Evolutionary conservation across 352 stramenopile genomes (phyloP).

Genomic region (Phytopythium aichiense): DNA sequence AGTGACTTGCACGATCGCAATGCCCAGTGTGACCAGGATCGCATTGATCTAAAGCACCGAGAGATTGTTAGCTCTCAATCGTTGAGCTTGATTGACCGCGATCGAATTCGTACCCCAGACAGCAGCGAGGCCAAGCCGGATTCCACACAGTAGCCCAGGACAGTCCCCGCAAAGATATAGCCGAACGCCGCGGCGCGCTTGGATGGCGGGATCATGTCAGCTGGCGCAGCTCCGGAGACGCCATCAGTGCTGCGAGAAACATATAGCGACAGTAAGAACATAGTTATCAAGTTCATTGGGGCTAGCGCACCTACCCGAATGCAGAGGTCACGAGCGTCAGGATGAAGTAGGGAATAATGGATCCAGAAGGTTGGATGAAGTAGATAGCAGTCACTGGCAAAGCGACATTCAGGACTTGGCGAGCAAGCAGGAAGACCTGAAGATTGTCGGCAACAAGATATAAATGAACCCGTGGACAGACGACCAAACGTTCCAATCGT

Average conservation of each 20-base stretch:
- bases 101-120: constrained; percentile 27
- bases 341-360: constrained; percentile 44
- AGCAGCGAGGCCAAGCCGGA: constrained; percentile 48
- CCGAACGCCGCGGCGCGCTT: constrained; percentile 56
- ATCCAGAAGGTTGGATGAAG: constrained; percentile 30
- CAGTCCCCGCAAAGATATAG: constrained; percentile 44
- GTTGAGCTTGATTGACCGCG: neutral
- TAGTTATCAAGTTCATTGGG: neutral
- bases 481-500: neutral
- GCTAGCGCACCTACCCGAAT: constrained; percentile 26
- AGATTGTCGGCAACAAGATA: constrained; percentile 1
- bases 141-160: constrained; percentile 46
- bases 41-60: constrained; percentile 32
- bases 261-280: neutral
- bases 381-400: constrained; percentile 44
- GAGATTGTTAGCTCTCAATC: neutral
- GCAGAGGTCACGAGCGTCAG: constrained; percentile 32
- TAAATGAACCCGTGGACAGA: neutral
- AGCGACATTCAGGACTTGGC: constrained; percentile 35
- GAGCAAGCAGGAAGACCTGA: constrained; percentile 62
- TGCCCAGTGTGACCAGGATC: constrained; percentile 29
- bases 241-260: constrained; percentile 31
- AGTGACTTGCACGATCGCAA: constrained; percentile 47
- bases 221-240: constrained; percentile 48
- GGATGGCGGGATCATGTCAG: constrained; percentile 48